phyloP scores from a whole-genome alignment of 75 land plant species.

The Cunninghamia lanceolata region DNA sequence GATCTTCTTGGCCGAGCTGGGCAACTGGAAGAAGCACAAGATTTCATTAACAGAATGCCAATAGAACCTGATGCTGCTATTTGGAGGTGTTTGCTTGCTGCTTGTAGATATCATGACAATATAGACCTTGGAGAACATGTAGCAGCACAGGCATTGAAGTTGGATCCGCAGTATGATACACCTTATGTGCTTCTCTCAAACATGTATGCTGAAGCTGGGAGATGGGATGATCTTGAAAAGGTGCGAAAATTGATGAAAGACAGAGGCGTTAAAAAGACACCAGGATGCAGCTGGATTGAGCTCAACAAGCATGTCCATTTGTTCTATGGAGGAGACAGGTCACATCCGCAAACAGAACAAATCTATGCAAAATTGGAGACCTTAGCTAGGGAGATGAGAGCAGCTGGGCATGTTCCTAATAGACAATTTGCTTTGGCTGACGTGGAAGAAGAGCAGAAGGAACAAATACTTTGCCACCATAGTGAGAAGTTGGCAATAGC shows the following conservation, averaged over 20 bases:
- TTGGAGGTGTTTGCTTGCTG: constrained; percentile 5
- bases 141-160: not conserved
- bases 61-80: not conserved
- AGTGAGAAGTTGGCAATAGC: constrained; percentile 17
- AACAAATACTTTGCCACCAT: constrained; percentile 1
- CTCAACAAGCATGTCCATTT: constrained; percentile 4
- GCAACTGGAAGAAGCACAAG: not conserved
- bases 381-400: not conserved
- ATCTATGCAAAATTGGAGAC: not conserved
- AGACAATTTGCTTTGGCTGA: not conserved
- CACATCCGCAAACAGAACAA: constrained; percentile 6
- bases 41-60: constrained; percentile 10
- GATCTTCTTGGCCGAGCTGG: constrained; percentile 15
- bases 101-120: constrained; percentile 5
- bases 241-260: constrained; percentile 7
- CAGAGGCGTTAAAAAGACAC: not conserved
- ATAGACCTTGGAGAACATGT: not conserved
- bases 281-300: constrained; percentile 9
- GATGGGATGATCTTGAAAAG: not conserved
- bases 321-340: constrained; percentile 8
- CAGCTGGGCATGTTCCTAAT: constrained; percentile 3
- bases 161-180: constrained; percentile 5
- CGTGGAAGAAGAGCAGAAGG: constrained; percentile 8
- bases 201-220: constrained; percentile 3
- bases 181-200: constrained; percentile 9